Evolutionary conservation across 2,329 filamentous ascomycete genomes (phyloP).

Genomic region (Eutypa lata): DNA sequence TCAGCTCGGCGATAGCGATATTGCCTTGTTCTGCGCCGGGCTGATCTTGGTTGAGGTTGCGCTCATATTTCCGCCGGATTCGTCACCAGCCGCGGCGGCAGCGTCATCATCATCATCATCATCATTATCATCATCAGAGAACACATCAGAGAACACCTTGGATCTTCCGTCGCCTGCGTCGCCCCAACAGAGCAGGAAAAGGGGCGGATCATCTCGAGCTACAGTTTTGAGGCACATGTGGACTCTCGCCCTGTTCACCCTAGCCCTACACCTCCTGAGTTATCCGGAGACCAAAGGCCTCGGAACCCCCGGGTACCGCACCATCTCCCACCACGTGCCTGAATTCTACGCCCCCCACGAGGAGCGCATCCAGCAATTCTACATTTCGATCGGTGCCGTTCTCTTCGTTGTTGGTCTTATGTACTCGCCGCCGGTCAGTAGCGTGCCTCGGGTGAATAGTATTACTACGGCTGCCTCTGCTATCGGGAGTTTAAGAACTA

Average conservation of each 20-base stretch:
- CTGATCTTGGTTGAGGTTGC: conserved; percentile 18
- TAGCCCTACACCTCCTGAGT: conserved; percentile 7
- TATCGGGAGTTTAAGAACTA: background rate
- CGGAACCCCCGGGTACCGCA: conserved; percentile 4
- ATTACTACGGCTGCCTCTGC: background rate
- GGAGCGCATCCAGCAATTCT: conserved; percentile 5
- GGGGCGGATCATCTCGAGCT: background rate
- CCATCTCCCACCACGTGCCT: conserved; percentile 1
- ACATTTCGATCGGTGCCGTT: conserved; percentile 5
- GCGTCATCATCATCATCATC: background rate
- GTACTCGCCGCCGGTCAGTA: conserved; percentile 13
- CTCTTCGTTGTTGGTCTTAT: conserved; percentile 16
- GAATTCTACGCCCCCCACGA: background rate
- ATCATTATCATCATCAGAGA: background rate
- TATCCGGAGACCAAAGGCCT: conserved; percentile 5
- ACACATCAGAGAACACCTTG: background rate
- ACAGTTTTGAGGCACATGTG: background rate
- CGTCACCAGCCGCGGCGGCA: background rate
- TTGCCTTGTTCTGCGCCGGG: conserved; percentile 18
- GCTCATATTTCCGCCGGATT: conserved; percentile 9
- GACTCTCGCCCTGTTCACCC: background rate
- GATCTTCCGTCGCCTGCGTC: background rate
- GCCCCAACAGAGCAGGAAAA: background rate
- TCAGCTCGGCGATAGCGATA: conserved; percentile 12
- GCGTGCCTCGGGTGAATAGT: background rate